Evolutionary conservation across 2,329 filamentous ascomycete genomes (phyloP), one percentile per base, ranked within the genome.

Genomic region (Trichophyton mentagrophytes): DNA sequence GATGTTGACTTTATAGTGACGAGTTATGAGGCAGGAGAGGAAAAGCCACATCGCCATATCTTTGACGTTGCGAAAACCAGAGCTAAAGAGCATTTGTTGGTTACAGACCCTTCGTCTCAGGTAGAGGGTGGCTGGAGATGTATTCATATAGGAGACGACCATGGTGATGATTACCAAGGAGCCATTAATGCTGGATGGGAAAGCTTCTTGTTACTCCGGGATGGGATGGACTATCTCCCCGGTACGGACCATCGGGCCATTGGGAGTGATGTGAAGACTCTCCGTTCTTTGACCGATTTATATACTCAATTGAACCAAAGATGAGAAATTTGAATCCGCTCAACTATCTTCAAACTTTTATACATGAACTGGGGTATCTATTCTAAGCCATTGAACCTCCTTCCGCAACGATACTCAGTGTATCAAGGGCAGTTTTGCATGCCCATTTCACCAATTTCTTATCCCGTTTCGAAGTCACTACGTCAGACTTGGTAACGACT

Each of bases 401-500:
- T 51, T 60, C 60, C 5, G 70, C 66, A 20, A 73, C 68, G 36
- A 68, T 68, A 66, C 72, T 74, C 62, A 77, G 65, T 47, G 76
- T 73, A 67, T 74, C 72, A 55, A 74, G 66, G 2, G 74, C 74
- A 38, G 73, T 68, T 66, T 68, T 72, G 62, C 73, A 74, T 47
- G 77, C 71, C 77, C 76, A 71, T 69, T 73, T 71, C 51, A 85
- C 74, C 13, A 77, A 71, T 60, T 79, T 80, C 65, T 72, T 76
- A 66, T 85, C 82, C 55, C 74, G 73, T 62, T 76, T 77, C n/a
- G 71, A 75, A 38, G 74, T 74, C 22, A 76, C 73, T 61, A 80
- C 68, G 66, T 83, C 82, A 0, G 85, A 87, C 70, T 85, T 87
- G 3, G 82, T 78, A 15, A 96, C 80, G 51, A 87, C 82, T 70